A percentile compares a stretch with the other conserved stretches of the same genome.
Evolutionary conservation across 345 rosid genomes (phyloP).

Genomic region (Excoecaria agallocha): DNA sequence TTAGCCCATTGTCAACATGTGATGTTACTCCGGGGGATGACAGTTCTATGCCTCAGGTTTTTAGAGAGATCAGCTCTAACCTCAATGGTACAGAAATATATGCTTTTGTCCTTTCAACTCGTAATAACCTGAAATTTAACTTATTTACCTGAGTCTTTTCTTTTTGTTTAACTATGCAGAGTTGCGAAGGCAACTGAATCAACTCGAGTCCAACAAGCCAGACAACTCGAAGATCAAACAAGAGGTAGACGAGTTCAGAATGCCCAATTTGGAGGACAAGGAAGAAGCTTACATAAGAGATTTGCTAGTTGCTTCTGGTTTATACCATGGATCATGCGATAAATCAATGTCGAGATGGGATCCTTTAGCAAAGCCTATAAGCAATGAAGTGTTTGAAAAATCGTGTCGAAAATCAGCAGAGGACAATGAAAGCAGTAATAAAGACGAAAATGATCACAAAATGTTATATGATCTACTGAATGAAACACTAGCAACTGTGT

Average conservation of each 20-base stretch:
- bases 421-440: conserved; percentile 20
- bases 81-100: conserved; percentile 51
- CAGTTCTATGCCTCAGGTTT: conserved; percentile 46
- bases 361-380: conserved; percentile 52
- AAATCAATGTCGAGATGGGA: conserved; percentile 43
- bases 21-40: conserved; percentile 54
- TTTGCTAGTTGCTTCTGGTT: conserved; percentile 77
- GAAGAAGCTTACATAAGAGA: conserved; percentile 63
- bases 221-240: conserved; percentile 34
- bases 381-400: conserved; percentile 50
- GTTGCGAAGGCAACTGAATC: conserved; percentile 61
- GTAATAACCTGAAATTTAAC: background rate
- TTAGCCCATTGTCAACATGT: conserved; percentile 66
- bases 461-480: conserved; percentile 67
- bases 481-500: conserved; percentile 55
- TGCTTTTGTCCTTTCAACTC: conserved; percentile 1
- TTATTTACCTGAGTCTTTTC: conserved; percentile 14
- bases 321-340: conserved; percentile 52
- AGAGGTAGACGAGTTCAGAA: conserved; percentile 37
- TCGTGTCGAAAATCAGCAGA: conserved; percentile 34
- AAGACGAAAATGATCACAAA: conserved; percentile 34
- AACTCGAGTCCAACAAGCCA: conserved; percentile 47
- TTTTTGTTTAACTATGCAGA: conserved; percentile 37
- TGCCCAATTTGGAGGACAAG: conserved; percentile 49
- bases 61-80: conserved; percentile 67